Conservation (phyloP, 305 asterid species). For the Fraxinus baroniana region DNA sequence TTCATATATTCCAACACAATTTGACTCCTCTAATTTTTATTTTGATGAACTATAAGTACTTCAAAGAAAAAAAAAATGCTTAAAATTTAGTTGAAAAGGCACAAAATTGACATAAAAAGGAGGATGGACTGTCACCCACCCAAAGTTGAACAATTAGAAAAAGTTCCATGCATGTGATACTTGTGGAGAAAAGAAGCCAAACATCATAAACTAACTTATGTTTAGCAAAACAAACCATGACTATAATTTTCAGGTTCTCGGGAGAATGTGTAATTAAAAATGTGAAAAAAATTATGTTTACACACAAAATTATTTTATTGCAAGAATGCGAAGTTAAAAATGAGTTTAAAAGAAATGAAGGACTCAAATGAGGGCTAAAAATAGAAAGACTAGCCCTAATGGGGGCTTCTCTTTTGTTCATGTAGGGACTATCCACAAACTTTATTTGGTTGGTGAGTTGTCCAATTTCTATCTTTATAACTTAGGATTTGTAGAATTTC, state of each 20-base stretch:
- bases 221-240: slow-evolving; percentile 20
- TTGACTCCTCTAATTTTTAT: not conserved
- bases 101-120: slow-evolving; percentile 21
- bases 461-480: slow-evolving; percentile 18
- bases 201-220: slow-evolving; percentile 15
- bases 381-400: slow-evolving; percentile 15
- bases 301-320: too few species aligned
- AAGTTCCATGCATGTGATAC: slow-evolving; percentile 39
- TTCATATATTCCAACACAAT: not conserved
- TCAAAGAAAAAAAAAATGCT: not conserved
- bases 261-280: not conserved
- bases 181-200: not conserved
- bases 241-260: not conserved
- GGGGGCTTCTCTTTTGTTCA: not conserved
- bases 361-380: not conserved
- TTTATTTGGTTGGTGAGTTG: slow-evolving; percentile 29
- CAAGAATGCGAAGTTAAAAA: too few species aligned
- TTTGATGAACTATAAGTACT: not conserved
- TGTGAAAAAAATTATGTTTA: too few species aligned
- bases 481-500: slow-evolving; percentile 12
- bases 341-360: not conserved
- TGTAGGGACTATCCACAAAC: not conserved
- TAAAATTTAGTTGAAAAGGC: slow-evolving; percentile 26
- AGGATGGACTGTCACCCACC: slow-evolving; percentile 3
- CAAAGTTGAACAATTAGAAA: slow-evolving; percentile 23